Evolutionary conservation across 495 filamentous ascomycete genomes (phyloP).

Genomic region (Hypoxylon trugodes): DNA sequence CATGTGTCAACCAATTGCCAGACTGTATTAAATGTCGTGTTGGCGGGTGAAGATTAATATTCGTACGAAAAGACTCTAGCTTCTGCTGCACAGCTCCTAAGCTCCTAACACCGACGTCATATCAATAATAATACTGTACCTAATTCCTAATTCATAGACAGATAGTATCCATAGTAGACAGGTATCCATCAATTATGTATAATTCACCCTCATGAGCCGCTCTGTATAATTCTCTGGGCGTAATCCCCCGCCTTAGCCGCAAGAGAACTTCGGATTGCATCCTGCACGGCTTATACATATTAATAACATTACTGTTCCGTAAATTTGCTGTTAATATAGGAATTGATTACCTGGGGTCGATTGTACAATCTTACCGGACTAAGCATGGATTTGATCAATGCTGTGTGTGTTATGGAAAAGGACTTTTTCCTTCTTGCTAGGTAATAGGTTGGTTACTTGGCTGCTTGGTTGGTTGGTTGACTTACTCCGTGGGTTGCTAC

Average conservation of each 20-base stretch:
- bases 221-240: background rate
- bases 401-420: too few species aligned
- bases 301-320: constrained; percentile 14
- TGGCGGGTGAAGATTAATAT: constrained; percentile 17
- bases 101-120: constrained; percentile 30
- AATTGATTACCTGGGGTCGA: too few species aligned
- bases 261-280: too few species aligned
- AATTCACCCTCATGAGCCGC: constrained; percentile 15
- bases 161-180: too few species aligned
- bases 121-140: too few species aligned
- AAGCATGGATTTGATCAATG: constrained; percentile 30
- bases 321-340: too few species aligned
- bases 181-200: too few species aligned
- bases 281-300: constrained; percentile 8
- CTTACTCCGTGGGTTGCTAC: constrained; percentile 15
- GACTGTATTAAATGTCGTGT: constrained; percentile 17
- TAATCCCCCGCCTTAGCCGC: constrained; percentile 28
- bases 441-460: constrained; percentile 2
- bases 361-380: constrained; percentile 26
- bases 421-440: too few species aligned
- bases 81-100: too few species aligned
- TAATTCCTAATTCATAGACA: too few species aligned
- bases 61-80: constrained; percentile 9
- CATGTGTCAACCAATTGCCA: constrained; percentile 27
- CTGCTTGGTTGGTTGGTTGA: too few species aligned